Conservation (phyloP, 305 asterid species). For the Solanum hybrid region DNA sequence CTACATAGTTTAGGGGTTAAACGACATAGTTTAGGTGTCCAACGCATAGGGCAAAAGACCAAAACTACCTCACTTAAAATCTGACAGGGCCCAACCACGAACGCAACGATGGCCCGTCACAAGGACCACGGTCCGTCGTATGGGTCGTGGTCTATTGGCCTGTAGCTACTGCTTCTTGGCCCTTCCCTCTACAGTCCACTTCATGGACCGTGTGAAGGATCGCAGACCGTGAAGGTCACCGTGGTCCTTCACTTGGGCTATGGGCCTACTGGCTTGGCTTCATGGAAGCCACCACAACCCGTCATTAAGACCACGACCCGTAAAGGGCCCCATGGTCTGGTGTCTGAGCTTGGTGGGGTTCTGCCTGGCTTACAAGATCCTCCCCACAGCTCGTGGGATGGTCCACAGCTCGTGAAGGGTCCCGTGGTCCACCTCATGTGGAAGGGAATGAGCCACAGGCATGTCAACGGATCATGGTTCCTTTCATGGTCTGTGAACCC, state of each 20-base stretch:
- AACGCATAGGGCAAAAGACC: not conserved
- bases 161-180: not conserved
- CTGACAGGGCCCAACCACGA: not conserved
- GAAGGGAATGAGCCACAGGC: not conserved
- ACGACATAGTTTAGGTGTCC: not conserved
- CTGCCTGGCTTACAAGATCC: too few species aligned
- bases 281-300: not conserved
- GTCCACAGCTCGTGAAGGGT: too few species aligned
- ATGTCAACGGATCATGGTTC: not conserved
- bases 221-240: not conserved
- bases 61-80: not conserved
- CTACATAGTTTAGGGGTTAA: not conserved
- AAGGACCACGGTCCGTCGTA: not conserved
- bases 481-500: not conserved
- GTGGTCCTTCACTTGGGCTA: not conserved
- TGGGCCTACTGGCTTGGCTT: not conserved
- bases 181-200: not conserved
- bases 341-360: not conserved
- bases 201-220: not conserved
- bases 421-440: not conserved
- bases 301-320: not conserved
- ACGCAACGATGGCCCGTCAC: not conserved
- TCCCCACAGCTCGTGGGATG: too few species aligned
- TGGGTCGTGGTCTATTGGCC: not conserved
- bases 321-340: not conserved